Evolutionary conservation across 148 eudicot species (phyloP).

Genomic region (Dysphania ambrosioides): DNA sequence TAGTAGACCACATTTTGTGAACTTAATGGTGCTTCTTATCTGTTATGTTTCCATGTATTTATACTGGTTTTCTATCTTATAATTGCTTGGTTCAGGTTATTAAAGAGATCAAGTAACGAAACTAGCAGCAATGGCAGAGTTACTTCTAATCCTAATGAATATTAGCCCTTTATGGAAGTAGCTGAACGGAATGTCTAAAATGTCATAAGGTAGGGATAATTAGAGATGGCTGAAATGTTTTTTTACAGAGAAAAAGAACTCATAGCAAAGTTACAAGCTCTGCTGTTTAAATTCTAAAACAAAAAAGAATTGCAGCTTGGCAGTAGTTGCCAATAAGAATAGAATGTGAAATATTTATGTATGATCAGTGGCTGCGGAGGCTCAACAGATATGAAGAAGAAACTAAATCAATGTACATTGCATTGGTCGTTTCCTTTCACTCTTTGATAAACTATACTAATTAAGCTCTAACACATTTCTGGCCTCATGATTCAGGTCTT

Average conservation of each 20-base stretch:
- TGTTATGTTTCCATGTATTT: no score
- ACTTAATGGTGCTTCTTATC: no score
- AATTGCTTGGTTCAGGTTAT: no score
- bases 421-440: no score
- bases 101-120: no score
- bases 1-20: background rate
- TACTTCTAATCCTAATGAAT: no score
- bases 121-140: no score
- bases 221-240: background rate
- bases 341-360: background rate
- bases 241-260: background rate
- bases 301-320: background rate
- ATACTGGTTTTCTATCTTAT: no score
- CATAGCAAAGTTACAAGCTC: background rate
- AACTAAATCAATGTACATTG: background rate
- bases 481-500: background rate
- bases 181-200: background rate
- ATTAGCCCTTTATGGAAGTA: background rate
- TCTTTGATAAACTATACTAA: background rate
- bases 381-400: background rate
- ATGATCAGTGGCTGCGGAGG: background rate
- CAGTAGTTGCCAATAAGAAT: background rate
- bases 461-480: background rate
- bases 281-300: no score
- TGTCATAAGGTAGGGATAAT: background rate